phyloP scores from a whole-genome alignment of 78 protist species.

The Speleostelium caveatum region DNA sequence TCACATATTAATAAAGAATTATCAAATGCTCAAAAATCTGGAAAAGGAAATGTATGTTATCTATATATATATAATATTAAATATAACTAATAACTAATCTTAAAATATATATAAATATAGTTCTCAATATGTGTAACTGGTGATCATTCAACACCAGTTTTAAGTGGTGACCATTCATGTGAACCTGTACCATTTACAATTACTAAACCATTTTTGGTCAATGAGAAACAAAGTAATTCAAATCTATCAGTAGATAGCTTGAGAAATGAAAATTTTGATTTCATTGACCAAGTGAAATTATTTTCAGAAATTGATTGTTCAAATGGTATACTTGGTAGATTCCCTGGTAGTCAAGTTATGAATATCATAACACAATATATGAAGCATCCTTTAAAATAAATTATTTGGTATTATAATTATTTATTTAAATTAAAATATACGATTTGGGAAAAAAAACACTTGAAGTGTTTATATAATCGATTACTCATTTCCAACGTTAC shows the following conservation, averaged over 20 bases:
- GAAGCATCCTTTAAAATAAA: too few species aligned
- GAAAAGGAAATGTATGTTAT: neutral
- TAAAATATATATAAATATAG: too few species aligned
- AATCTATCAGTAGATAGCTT: neutral
- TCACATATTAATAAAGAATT: constrained; percentile 1
- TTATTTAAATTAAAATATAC: too few species aligned
- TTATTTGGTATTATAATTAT: too few species aligned
- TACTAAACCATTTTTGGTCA: constrained; percentile 10
- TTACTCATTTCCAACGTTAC: too few species aligned
- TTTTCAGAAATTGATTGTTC: constrained; percentile 52
- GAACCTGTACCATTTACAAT: constrained; percentile 89
- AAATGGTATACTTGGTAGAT: constrained; percentile 60
- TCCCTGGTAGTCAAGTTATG: constrained; percentile 62
- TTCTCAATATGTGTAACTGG: constrained; percentile 84
- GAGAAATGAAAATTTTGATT: neutral
- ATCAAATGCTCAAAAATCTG: neutral
- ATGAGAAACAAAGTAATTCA: neutral
- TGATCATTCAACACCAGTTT: constrained; percentile 92
- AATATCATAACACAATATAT: constrained; percentile 55
- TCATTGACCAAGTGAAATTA: constrained; percentile 16
- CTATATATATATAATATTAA: neutral
- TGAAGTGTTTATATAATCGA: too few species aligned
- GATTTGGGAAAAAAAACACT: too few species aligned
- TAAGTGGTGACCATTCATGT: constrained; percentile 85
- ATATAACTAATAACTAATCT: neutral